Evolutionary conservation across 2,329 filamentous ascomycete genomes (phyloP), one percentile per base, ranked within the genome.

Genomic region (Xylaria sp.): DNA sequence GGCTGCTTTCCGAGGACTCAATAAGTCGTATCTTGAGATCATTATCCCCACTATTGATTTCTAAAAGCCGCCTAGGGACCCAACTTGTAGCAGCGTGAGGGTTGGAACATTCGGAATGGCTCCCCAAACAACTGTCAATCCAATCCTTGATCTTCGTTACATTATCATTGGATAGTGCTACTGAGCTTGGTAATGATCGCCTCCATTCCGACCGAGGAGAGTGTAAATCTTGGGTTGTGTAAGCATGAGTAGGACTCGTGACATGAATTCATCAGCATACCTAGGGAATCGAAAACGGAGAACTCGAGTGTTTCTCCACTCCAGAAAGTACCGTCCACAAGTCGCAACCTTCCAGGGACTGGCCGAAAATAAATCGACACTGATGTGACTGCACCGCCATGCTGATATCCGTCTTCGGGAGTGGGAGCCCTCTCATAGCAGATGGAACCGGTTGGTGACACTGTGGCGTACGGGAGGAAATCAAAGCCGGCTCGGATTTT

Each of bases 211-310:
- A 3, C 27, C n/a, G 31, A 31, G 49, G 37, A 21, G 37, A 29
- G 29, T 29, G 43, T n/a, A 57, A 47, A 59, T 58, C 59, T 62
- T 35, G 15, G 23, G 7, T 43, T 40, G 11, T 25, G 49, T 53
- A 19, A 60, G 46, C 10, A 33, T 7, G 9, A 37, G n/a, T 21
- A 33, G 10, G 21, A 15, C 4, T 54, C 19, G 33, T 29, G 9
- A 27, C 15, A 43, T 21, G 29, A 41, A 48, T 29, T 11, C 19
- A 49, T 41, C 17, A 11, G 54, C 60, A 23, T 53, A 60, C 61
- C 63, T 61, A 58, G 41, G 9, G 60, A 63, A 58, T 66, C 63
- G 27, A 66, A 66, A 13, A 63, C 37, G 11, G 53, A 15, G n/a
- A 63, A 57, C 19, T 66, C 64, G 27, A 62, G 17, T 3, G 6